Conservation (phyloP, 768 basidiomycete species). For the Mycena epipterygia region DNA sequence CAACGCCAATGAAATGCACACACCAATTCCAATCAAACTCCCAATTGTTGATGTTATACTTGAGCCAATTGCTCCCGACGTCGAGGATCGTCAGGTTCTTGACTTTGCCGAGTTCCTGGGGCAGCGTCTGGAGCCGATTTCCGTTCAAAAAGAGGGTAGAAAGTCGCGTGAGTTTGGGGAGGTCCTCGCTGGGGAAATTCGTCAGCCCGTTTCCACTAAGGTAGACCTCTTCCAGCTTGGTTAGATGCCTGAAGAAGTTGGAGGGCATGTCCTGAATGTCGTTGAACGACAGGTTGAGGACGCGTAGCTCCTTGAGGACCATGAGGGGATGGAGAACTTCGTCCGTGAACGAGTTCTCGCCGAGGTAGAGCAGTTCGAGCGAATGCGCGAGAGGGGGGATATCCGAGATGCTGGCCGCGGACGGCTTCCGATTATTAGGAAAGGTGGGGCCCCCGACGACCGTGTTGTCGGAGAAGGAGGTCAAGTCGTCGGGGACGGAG, state of each 20-base stretch:
- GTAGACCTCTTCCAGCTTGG: constrained; percentile 86
- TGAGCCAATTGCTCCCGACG: constrained; percentile 92
- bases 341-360: constrained; percentile 90
- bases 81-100: constrained; percentile 85
- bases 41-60: constrained; percentile 98
- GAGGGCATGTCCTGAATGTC: constrained; percentile 90
- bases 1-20: background rate
- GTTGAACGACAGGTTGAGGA: constrained; percentile 96
- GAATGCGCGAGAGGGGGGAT: constrained; percentile 74
- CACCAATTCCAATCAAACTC: constrained; percentile 99
- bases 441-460: constrained; percentile 35
- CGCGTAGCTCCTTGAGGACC: constrained; percentile 79
- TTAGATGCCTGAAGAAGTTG: constrained; percentile 79
- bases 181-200: constrained; percentile 89
- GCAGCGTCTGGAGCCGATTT: constrained; percentile 92
- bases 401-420: constrained; percentile 39
- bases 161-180: constrained; percentile 77
- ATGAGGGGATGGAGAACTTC: constrained; percentile 83
- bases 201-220: constrained; percentile 96
- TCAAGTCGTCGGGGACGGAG: constrained; percentile 35
- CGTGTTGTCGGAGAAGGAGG: constrained; percentile 20
- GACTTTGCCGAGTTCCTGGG: constrained; percentile 90
- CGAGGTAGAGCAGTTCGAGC: constrained; percentile 85
- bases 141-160: constrained; percentile 91
- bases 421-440: constrained; percentile 48